Evolutionary conservation across 1,284 basidiomycete species (phyloP).

Genomic region (Phlebopus sp.): DNA sequence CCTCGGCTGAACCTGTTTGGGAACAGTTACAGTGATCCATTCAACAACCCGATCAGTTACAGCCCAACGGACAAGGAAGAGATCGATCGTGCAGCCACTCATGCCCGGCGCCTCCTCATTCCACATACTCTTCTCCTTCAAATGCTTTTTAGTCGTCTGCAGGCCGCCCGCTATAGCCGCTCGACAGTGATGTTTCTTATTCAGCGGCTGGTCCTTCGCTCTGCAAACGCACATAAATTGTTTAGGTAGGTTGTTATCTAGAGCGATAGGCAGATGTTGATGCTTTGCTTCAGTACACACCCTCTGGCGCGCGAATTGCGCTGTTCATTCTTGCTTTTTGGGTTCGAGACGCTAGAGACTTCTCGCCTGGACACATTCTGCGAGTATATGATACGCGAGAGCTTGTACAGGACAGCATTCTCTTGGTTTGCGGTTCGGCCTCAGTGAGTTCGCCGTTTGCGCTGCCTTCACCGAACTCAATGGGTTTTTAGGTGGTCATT

Average conservation of each 20-base stretch:
- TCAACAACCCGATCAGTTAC: constrained; percentile 84
- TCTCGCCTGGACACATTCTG: constrained; percentile 84
- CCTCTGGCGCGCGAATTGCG: constrained; percentile 87
- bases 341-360: constrained; percentile 89
- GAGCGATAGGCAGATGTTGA: constrained; percentile 5
- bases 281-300: constrained; percentile 66
- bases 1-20: constrained; percentile 1
- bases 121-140: constrained; percentile 87
- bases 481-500: constrained; percentile 82
- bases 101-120: constrained; percentile 73
- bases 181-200: constrained; percentile 85
- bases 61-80: constrained; percentile 86
- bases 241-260: constrained; percentile 59
- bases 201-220: constrained; percentile 80
- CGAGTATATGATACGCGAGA: constrained; percentile 76
- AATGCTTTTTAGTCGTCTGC: constrained; percentile 90
- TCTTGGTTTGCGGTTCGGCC: constrained; percentile 92
- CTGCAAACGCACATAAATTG: constrained; percentile 60
- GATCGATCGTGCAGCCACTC: constrained; percentile 71
- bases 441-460: constrained; percentile 54
- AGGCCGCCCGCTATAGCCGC: constrained; percentile 88
- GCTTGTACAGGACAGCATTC: constrained; percentile 78
- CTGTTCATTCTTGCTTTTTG: constrained; percentile 89
- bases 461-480: background rate
- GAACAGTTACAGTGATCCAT: constrained; percentile 80